phyloP scores from a whole-genome alignment of 2,329 filamentous ascomycete species.

The Sarocladiaceae sp. region DNA sequence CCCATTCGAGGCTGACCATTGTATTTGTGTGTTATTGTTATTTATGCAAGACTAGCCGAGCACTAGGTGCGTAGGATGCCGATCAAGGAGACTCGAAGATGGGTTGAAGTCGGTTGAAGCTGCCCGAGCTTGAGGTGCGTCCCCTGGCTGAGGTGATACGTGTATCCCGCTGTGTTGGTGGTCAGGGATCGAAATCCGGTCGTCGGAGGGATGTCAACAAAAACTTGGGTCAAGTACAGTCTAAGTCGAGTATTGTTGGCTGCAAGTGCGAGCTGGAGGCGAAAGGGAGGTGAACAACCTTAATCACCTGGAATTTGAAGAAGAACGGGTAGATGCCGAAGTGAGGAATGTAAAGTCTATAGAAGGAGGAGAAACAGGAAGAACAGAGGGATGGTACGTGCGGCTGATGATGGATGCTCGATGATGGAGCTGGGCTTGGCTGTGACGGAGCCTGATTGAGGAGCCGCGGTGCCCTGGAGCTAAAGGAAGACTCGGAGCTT shows the following conservation, averaged over 20 bases:
- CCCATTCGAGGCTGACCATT: conserved; percentile 47
- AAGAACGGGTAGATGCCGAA: background rate
- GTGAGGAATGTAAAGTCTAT: background rate
- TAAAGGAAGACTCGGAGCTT: too few species aligned
- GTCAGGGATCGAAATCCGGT: background rate
- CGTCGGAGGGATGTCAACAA: conserved; percentile 1
- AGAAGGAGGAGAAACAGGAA: background rate
- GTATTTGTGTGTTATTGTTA: conserved; percentile 10
- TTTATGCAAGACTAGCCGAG: background rate
- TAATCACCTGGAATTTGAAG: background rate
- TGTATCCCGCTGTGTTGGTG: background rate
- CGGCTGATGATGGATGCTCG: conserved; percentile 7
- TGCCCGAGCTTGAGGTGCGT: background rate
- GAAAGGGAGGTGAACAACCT: too few species aligned
- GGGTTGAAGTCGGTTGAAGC: background rate
- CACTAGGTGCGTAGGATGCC: background rate
- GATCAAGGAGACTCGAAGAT: background rate
- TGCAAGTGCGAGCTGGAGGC: too few species aligned
- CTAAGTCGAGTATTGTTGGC: background rate
- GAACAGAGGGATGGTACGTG: background rate
- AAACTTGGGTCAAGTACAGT: background rate
- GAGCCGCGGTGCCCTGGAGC: background rate
- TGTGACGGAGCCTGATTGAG: conserved; percentile 5
- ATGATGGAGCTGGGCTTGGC: background rate
- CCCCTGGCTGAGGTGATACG: background rate